Evolutionary conservation across 2,329 filamentous ascomycete species (phyloP), one percentile per base, ranked within the genome.

Genomic region (Sclerotinia subarctica): DNA sequence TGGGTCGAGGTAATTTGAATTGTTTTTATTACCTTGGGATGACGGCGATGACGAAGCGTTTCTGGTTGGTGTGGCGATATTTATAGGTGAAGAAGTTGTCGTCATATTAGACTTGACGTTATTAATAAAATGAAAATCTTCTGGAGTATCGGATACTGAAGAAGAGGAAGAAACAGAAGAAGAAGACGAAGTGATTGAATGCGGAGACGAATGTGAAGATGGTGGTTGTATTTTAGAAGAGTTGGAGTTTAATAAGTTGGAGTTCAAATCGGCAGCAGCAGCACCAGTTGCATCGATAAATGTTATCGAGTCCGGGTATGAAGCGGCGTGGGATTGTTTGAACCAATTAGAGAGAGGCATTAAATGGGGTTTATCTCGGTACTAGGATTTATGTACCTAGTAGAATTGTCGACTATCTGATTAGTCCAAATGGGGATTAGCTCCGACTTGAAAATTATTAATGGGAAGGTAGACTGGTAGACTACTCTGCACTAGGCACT

Each of bases 41-140:
- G 78, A 81, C 73, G 76, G 75, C 47, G 74, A 79, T 32, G 77
- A 78, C 19, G 76, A 78, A 29, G 76, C 47, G 67, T 75, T 77
- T 73, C 76, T 69, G 7, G 75, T 73, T 24, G 75, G 73, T 44
- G 74, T 75, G 62, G 74, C 76, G 68, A 78, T 78, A 66, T 77
- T 70, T 64, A 78, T 78, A 38, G 77, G 77, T 52, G 65, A 67
- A 64, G 75, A 75, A 64, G 77, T 75, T 68, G 72, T 74, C 68
- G 73, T 72, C 77, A 78, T 78, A 58, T 68, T 76, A 70, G 66
- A 67, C 19, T 62, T 47, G 15, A 54, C 52, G 52, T 26, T 38
- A n/a, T 63, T 49, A 42, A 42, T 58, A 51, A 5, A 64, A 56
- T 42, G 49, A 7, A 32, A 21, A 57, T 53, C 35, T 24, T 56